A percentile compares a stretch with the other conserved stretches of the same genome.
Evolutionary conservation across 2,329 filamentous ascomycete genomes (phyloP).

Genomic region (Aspergillus viridinutans): DNA sequence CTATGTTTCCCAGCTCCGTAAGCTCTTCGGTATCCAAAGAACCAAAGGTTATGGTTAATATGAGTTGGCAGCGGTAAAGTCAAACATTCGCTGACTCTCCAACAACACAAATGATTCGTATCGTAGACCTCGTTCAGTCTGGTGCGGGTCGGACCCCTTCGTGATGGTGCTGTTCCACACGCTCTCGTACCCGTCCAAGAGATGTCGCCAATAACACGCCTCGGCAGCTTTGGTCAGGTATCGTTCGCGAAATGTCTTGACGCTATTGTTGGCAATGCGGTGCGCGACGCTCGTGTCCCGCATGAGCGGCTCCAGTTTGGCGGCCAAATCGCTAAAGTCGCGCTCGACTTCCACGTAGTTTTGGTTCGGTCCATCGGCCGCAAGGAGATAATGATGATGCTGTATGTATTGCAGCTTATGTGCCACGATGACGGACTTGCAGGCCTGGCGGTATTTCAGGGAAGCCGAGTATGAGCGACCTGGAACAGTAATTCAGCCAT

Average conservation of each 20-base stretch:
- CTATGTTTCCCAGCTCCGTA: background rate
- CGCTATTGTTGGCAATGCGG: slow-evolving; percentile 45
- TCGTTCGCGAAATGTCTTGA: slow-evolving; percentile 44
- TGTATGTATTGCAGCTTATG: slow-evolving; percentile 47
- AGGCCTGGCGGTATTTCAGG: slow-evolving; percentile 50
- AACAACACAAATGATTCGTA: background rate
- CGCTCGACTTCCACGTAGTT: slow-evolving; percentile 47
- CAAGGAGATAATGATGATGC: slow-evolving; percentile 45
- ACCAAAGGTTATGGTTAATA: background rate
- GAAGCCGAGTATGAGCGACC: slow-evolving; percentile 47
- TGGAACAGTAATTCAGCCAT: slow-evolving; percentile 1
- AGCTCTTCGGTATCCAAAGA: background rate
- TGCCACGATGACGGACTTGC: slow-evolving; percentile 45
- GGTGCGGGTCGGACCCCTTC: background rate
- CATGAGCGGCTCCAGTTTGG: slow-evolving; percentile 37
- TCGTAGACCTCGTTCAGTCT: background rate
- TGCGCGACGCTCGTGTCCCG: slow-evolving; percentile 36
- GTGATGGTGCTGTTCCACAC: background rate
- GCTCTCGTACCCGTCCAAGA: slow-evolving; percentile 29
- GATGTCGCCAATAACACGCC: slow-evolving; percentile 49
- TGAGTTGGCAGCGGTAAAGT: background rate
- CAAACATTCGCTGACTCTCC: background rate
- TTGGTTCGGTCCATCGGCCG: slow-evolving; percentile 41
- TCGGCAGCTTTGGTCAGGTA: slow-evolving; percentile 50
- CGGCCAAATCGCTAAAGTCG: slow-evolving; percentile 53